phyloP scores from a whole-genome alignment of 2,329 filamentous ascomycete genomes.

The Metarhizium humberi region DNA sequence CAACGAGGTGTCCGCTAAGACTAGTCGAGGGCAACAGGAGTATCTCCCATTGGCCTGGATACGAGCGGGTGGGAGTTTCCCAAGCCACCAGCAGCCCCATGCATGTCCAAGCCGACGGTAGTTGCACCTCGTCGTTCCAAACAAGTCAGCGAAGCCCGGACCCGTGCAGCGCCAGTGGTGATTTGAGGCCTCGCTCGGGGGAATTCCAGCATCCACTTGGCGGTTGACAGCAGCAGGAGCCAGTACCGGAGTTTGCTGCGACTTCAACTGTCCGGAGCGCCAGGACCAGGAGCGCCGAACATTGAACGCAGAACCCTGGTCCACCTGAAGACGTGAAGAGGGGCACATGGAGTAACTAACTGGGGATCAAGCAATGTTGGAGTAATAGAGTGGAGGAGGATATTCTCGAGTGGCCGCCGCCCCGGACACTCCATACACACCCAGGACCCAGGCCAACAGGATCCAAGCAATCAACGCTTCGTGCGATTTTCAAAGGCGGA shows the following conservation, averaged over 20 bases:
- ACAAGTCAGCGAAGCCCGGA: neutral
- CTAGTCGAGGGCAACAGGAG: neutral
- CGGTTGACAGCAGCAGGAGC: neutral
- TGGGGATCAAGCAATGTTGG: neutral
- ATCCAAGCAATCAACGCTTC: neutral
- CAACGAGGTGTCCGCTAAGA: neutral
- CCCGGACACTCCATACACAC: neutral
- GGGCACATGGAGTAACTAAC: neutral
- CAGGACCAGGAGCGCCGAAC: neutral
- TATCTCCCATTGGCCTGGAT: conserved; percentile 5
- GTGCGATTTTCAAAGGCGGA: neutral
- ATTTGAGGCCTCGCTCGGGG: neutral
- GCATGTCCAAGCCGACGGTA: conserved; percentile 4
- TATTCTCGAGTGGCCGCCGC: neutral
- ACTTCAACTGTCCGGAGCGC: neutral
- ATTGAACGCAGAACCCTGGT: neutral
- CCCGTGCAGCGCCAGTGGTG: neutral
- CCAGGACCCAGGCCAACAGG: neutral
- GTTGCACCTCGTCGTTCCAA: neutral
- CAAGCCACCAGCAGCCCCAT: conserved; percentile 3
- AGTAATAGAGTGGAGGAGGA: neutral
- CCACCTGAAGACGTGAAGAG: neutral
- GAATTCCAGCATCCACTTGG: neutral
- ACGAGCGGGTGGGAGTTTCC: neutral
- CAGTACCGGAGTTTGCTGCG: neutral